These are phyloP conservation scores for Cercospora sp. DNA, from an alignment of 2,329 filamentous ascomycete species.

Conservation along the genomic window DNA sequence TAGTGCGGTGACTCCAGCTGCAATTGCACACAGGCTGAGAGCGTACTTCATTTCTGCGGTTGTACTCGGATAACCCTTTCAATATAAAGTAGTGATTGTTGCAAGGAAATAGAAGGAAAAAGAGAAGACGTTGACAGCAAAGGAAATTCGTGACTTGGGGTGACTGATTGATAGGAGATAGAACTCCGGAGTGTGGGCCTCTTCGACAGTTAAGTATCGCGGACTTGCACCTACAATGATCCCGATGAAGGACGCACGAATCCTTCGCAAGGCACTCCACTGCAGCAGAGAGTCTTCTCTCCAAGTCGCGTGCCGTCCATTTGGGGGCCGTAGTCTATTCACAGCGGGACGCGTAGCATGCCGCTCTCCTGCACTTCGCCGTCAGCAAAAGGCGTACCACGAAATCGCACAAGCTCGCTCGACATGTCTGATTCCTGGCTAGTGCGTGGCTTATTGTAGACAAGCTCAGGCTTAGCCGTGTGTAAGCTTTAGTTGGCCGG, in stretches of 20 bases:
- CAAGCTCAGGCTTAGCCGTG: not conserved
- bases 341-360: not conserved
- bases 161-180: not conserved
- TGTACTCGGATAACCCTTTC: not conserved
- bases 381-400: not conserved
- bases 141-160: not conserved
- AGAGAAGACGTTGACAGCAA: not conserved
- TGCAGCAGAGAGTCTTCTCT: not conserved
- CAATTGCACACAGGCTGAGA: slow-evolving; percentile 15
- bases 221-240: not conserved
- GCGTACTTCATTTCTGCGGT: slow-evolving; percentile 17
- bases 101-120: not conserved
- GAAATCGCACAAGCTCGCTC: not conserved
- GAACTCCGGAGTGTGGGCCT: not conserved
- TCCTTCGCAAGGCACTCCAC: not conserved
- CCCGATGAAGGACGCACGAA: not conserved
- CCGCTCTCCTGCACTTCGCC: not conserved
- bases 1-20: slow-evolving; percentile 15
- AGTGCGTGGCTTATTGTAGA: not conserved
- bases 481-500: not conserved
- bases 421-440: not conserved
- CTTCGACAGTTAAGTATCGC: not conserved
- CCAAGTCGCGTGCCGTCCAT: not conserved
- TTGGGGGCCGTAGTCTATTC: not conserved
- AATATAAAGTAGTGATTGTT: not conserved